Evolutionary conservation across 176 grass and related monocot genomes (phyloP).

Genomic region (Oryza meridionalis): DNA sequence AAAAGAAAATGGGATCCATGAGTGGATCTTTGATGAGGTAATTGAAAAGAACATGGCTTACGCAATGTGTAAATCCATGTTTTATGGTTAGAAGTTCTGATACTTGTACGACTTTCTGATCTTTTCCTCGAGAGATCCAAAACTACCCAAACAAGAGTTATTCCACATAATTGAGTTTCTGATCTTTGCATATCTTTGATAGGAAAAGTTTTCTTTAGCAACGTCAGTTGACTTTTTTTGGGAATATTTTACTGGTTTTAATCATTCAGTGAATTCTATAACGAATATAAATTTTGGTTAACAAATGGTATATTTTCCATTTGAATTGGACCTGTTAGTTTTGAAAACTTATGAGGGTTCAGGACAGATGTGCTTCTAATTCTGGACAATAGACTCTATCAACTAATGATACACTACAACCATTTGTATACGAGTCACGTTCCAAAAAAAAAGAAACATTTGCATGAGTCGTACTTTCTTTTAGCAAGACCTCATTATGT

Average conservation of each 20-base stretch:
- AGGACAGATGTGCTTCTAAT: neutral
- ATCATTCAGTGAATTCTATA: neutral
- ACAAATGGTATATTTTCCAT: neutral
- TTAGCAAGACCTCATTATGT: constrained; percentile 1
- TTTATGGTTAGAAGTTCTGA: neutral
- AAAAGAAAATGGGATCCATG: constrained; percentile 65
- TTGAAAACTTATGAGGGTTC: neutral
- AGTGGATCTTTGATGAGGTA: constrained; percentile 99
- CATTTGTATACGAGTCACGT: neutral
- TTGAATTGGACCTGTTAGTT: neutral
- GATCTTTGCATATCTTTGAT: neutral
- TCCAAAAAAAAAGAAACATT: too few species aligned
- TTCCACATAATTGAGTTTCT: neutral
- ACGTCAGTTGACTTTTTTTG: neutral
- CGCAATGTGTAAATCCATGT: neutral
- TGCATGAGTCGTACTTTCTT: constrained; percentile 3
- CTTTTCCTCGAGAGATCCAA: neutral
- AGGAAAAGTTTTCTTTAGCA: neutral
- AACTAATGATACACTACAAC: neutral
- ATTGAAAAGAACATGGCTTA: constrained; percentile 27
- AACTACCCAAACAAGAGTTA: neutral
- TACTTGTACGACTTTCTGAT: neutral
- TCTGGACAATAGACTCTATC: neutral
- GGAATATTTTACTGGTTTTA: neutral
- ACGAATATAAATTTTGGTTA: neutral